Conservation (phyloP, 1,284 basidiomycete genomes). For the Meira miltonrushii region DNA sequence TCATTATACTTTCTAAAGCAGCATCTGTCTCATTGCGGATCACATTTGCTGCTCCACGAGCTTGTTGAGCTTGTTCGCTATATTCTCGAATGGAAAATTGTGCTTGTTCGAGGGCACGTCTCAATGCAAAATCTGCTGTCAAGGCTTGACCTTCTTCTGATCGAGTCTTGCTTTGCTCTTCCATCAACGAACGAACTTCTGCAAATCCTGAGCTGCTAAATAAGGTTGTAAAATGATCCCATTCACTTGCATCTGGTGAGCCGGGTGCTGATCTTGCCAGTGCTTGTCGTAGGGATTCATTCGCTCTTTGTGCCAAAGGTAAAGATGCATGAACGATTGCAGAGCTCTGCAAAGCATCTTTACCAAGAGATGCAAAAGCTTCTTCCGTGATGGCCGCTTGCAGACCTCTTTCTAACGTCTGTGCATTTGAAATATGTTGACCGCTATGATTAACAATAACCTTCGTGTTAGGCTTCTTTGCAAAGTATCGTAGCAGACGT, state of each 20-base stretch:
- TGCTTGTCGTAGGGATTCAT: constrained; percentile 3
- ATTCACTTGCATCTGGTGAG: neutral
- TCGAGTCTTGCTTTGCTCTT: neutral
- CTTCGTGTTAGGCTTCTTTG: neutral
- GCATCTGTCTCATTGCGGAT: neutral
- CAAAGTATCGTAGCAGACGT: constrained; percentile 5
- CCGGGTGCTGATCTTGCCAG: neutral
- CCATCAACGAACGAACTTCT: neutral
- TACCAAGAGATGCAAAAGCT: neutral
- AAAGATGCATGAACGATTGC: constrained; percentile 5
- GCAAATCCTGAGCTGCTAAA: constrained; percentile 1
- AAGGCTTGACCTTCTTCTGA: neutral
- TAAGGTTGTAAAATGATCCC: constrained; percentile 7
- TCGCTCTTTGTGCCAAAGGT: neutral
- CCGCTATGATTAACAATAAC: constrained; percentile 6
- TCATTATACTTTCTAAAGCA: neutral
- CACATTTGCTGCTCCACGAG: constrained; percentile 4
- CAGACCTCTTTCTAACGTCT: neutral
- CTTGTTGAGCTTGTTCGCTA: neutral
- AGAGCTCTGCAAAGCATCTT: neutral
- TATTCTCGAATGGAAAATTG: neutral
- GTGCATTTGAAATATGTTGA: neutral
- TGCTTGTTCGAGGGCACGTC: constrained; percentile 4
- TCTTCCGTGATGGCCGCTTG: neutral
- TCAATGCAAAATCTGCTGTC: neutral